Evolutionary conservation across 192 early-diverging fungal species (phyloP), one percentile per base, ranked within the genome.

Genomic region (Coemansia sp.): DNA sequence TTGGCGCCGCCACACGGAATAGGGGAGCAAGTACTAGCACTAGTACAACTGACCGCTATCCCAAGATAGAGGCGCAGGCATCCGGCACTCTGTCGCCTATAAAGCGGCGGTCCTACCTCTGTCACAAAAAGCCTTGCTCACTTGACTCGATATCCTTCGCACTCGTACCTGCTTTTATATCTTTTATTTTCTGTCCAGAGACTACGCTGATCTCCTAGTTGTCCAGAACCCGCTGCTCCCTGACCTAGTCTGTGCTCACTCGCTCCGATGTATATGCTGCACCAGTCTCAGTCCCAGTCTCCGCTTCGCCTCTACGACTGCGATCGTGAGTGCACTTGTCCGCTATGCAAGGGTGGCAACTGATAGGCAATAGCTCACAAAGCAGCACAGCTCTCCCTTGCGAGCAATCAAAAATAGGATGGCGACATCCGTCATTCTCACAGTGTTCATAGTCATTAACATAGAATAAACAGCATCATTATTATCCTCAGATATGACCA

Each of bases 311-410:
- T 63, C 40, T 44, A 10, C n/a, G 38, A 44, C 42, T 44, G 40
- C 62, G 62, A 63, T 21, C 66, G 66, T 23, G 37, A 57, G 38
- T 67, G 66, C 53, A 44, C 16, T 39, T 67, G 66, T 26, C 13
- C 50, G 14, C 39, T 66, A n/a, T 66, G 65, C 52, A 66, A 40
- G 23, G 4, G 55, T 10, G 32, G 32, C 8, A 32, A 32, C 13
- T 19, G 55, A 7, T 58, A 58, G 55, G 14, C 5, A 42, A 42
- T 42, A 42, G 40, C 40, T 42, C 40, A 10, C 40, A 14, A 3
- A 13, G 40, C 40, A 47, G 46, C 46, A 47, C 46, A n/a, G 46
- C 46, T 47, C 46, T 47, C 46, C 17, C 19, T 47, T 19, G n/a
- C 55, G 26, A 58, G 55, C 55, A 60, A n/a, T 11, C 58, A 32